These are phyloP conservation scores for Ascochyta koolunga DNA, from an alignment of 2,329 filamentous ascomycete species.

Conservation along the genomic window DNA sequence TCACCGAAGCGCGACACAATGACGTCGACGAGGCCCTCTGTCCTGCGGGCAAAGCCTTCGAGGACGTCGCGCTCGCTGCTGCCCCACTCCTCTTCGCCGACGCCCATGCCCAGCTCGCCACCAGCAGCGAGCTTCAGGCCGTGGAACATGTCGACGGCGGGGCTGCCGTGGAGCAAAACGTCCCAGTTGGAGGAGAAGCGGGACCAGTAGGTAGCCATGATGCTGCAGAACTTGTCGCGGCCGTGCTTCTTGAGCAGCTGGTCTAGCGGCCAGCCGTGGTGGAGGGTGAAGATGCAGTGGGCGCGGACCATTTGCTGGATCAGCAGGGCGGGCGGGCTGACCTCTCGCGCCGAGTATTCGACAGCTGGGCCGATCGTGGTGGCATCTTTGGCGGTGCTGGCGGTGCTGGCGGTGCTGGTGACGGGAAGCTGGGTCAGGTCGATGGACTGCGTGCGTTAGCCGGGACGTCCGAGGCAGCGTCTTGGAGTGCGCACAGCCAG, in stretches of 20 bases:
- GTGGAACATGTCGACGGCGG: slow-evolving; percentile 76
- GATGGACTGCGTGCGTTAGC: slow-evolving; percentile 64
- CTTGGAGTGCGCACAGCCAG: slow-evolving; percentile 70
- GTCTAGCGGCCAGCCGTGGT: slow-evolving; percentile 78
- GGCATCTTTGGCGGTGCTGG: slow-evolving; percentile 40
- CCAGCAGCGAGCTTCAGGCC: slow-evolving; percentile 88
- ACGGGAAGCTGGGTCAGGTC: slow-evolving; percentile 77
- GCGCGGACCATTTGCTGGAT: slow-evolving; percentile 82
- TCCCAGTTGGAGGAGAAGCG: slow-evolving; percentile 75
- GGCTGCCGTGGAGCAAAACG: slow-evolving; percentile 88
- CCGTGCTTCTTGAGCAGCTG: slow-evolving; percentile 70
- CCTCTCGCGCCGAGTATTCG: slow-evolving; percentile 89
- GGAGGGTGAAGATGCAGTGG: slow-evolving; percentile 82
- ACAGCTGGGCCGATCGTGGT: slow-evolving; percentile 50
- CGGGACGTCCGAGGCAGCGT: neutral
- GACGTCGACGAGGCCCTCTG: slow-evolving; percentile 85
- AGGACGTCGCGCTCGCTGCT: slow-evolving; percentile 93
- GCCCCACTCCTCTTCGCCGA: slow-evolving; percentile 93
- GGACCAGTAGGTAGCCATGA: slow-evolving; percentile 83
- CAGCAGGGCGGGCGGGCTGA: slow-evolving; percentile 80
- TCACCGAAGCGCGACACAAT: slow-evolving; percentile 86
- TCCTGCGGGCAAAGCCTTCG: slow-evolving; percentile 80
- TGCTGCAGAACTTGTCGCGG: slow-evolving; percentile 71
- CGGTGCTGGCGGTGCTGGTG: slow-evolving; percentile 36
- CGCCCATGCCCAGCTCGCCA: slow-evolving; percentile 89